These are phyloP conservation scores for Tetrahymena borealis DNA, from an alignment of 73 alveolate species.

Conservation along the genomic window DNA sequence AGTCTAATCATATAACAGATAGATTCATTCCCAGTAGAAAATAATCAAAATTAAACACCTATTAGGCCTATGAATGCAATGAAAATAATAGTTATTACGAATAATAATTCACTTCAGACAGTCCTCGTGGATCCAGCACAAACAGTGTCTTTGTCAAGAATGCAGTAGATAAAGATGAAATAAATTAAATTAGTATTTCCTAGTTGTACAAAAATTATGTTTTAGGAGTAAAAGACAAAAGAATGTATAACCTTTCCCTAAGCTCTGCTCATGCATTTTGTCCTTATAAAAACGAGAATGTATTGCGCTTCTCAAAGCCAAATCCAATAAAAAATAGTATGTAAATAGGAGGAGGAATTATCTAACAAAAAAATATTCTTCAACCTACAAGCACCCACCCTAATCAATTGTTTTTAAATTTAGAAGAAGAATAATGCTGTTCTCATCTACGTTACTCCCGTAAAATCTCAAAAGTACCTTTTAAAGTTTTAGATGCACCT, in stretches of 20 bases:
- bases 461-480: constrained; percentile 96
- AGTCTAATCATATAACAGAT: not conserved
- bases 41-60: not conserved
- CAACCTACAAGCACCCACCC: not conserved
- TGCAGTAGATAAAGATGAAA: not conserved
- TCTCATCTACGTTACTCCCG: constrained; percentile 15
- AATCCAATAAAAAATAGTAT: not conserved
- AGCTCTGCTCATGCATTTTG: not conserved
- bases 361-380: not conserved
- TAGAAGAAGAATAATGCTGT: not conserved
- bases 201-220: not conserved
- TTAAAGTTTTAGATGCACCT: constrained; percentile 99
- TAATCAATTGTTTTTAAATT: not conserved
- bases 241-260: not conserved
- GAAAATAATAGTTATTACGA: not conserved
- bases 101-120: not conserved
- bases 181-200: not conserved
- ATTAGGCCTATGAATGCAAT: not conserved
- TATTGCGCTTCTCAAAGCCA: not conserved
- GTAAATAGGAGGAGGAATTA: not conserved
- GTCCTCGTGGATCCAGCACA: not conserved
- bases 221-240: not conserved
- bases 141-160: not conserved
- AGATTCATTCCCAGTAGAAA: not conserved
- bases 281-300: not conserved